A percentile compares a stretch with the other conserved stretches of the same genome.
Evolutionary conservation across 2,329 filamentous ascomycete species (phyloP).

Genomic region (Pyricularia sp.): DNA sequence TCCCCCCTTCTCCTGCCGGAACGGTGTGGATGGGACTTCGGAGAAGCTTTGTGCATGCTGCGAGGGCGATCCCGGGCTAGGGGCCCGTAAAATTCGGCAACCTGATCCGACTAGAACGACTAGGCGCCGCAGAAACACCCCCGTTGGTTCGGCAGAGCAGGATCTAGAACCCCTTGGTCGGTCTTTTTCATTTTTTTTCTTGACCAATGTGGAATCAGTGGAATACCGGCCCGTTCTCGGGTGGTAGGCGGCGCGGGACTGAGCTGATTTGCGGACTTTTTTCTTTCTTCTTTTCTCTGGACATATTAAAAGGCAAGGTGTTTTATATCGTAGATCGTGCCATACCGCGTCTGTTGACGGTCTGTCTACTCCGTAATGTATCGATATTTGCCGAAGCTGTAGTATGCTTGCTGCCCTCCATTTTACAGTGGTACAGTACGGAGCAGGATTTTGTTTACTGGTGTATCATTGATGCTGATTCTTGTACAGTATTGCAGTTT

Average conservation of each 20-base stretch:
- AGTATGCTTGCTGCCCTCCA: not conserved
- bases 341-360: not conserved
- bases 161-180: not conserved
- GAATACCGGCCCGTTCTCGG: not conserved
- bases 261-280: not conserved
- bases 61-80: not conserved
- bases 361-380: not conserved
- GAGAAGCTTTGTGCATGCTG: not conserved
- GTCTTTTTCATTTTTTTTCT: not conserved
- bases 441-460: not conserved
- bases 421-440: not conserved
- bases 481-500: not conserved
- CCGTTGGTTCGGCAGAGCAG: not conserved
- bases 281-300: not conserved
- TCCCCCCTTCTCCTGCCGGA: not conserved
- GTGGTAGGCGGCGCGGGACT: not conserved
- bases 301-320: not conserved
- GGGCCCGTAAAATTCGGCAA: not conserved
- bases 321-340: not conserved
- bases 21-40: not conserved
- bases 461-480: not conserved
- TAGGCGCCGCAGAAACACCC: conserved; percentile 4
- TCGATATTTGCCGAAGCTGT: not conserved
- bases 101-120: not conserved
- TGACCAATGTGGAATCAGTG: not conserved